These are phyloP conservation scores for Raddia guianensis DNA, from an alignment of 176 grass and related monocot species.

Conservation along the genomic window DNA sequence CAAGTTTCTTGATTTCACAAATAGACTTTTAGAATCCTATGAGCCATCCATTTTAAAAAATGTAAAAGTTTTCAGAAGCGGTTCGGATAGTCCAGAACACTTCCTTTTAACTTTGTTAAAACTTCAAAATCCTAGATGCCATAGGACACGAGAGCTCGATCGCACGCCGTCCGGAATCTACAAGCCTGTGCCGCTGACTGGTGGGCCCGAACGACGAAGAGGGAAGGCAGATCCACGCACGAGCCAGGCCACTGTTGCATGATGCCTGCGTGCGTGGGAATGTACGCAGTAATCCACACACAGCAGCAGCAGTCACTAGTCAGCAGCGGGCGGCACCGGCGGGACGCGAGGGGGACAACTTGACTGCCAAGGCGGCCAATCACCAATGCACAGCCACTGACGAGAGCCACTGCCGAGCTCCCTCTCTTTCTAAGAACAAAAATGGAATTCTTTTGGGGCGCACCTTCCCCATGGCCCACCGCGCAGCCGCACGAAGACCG, in stretches of 20 bases:
- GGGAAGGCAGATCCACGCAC: background rate
- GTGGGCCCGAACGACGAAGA: background rate
- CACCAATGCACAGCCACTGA: background rate
- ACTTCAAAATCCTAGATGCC: too few relatives aligned
- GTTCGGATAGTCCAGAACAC: too few relatives aligned
- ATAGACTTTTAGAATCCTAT: too few relatives aligned
- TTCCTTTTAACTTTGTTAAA: too few relatives aligned
- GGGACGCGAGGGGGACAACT: background rate
- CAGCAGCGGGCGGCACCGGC: background rate
- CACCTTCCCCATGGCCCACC: background rate
- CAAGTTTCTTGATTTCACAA: too few relatives aligned
- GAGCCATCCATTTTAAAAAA: too few relatives aligned
- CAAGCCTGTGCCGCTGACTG: background rate
- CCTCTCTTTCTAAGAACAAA: background rate
- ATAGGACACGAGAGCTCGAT: too few relatives aligned
- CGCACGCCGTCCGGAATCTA: too few relatives aligned
- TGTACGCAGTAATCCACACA: background rate
- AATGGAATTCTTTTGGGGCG: too few relatives aligned
- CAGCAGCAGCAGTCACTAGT: background rate
- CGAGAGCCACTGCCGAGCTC: too few relatives aligned
- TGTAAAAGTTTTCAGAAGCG: too few relatives aligned
- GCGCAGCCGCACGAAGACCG: background rate
- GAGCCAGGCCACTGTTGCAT: background rate
- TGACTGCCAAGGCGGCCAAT: background rate
- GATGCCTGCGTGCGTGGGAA: slow-evolving; percentile 9